A percentile compares a stretch with the other conserved stretches of the same genome.
These are phyloP conservation scores for Endotrypanum monterogeii DNA, from an alignment of 208 protist species.

Conservation along the genomic window DNA sequence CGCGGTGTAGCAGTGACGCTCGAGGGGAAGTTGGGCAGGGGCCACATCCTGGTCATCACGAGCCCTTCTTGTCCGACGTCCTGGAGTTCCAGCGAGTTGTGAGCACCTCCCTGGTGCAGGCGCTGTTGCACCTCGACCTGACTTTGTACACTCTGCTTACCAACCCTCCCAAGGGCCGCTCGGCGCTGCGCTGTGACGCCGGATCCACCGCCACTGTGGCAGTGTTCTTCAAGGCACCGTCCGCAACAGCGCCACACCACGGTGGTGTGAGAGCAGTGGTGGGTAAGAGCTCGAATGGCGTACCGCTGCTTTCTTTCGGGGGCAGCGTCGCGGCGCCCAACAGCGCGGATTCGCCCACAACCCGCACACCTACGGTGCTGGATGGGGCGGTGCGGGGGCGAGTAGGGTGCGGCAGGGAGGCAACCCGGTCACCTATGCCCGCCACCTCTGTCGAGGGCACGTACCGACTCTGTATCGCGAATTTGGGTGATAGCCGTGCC, in stretches of 20 bases:
- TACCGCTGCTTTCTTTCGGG: no score
- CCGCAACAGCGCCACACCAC: no score
- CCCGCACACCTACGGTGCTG: not conserved
- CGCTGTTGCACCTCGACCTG: slow-evolving; percentile 70
- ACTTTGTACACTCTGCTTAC: slow-evolving; percentile 50
- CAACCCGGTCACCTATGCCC: not conserved
- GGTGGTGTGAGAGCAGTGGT: not conserved
- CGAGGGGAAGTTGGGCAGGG: not conserved
- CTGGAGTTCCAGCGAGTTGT: slow-evolving; percentile 38
- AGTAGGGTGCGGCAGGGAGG: not conserved
- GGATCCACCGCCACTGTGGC: slow-evolving; percentile 63
- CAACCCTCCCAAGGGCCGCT: not conserved
- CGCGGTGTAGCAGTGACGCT: not conserved
- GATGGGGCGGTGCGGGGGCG: not conserved
- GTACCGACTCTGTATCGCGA: slow-evolving; percentile 57
- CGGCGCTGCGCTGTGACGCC: slow-evolving; percentile 20
- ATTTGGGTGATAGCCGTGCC: slow-evolving; percentile 76
- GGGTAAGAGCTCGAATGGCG: not conserved
- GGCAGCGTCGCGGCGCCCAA: not conserved
- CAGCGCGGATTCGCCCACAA: not conserved
- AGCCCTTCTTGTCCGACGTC: not conserved
- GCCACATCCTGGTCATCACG: not conserved
- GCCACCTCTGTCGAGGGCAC: slow-evolving; percentile 11
- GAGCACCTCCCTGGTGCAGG: slow-evolving; percentile 67
- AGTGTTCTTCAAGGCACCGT: slow-evolving; percentile 34